Evolutionary conservation across 2,329 filamentous ascomycete genomes (phyloP).

Genomic region (Fusarium chuoi): DNA sequence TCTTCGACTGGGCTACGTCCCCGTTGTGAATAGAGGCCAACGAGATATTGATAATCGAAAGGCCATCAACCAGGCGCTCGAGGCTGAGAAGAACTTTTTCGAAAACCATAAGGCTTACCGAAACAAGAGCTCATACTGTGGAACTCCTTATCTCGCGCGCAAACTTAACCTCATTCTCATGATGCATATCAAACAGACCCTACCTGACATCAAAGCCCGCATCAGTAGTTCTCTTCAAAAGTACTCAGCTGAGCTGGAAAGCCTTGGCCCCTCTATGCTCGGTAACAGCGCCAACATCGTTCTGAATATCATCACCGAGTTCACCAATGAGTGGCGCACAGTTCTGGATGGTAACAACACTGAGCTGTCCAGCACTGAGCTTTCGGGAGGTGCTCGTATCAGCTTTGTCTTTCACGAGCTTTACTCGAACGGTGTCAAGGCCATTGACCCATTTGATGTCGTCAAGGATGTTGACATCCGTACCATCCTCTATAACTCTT

Average conservation of each 20-base stretch:
- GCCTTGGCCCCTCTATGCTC: conserved; percentile 91
- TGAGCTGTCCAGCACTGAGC: conserved; percentile 91
- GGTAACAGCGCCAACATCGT: conserved; percentile 97
- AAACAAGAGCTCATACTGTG: conserved; percentile 98
- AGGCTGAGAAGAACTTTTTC: conserved; percentile 96
- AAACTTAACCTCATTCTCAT: conserved; percentile 99
- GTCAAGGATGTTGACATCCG: conserved; percentile 98
- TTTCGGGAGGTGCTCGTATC: conserved; percentile 97
- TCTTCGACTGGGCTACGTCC: conserved; percentile 91
- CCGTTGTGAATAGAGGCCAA: conserved; percentile 97
- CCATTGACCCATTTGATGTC: conserved; percentile 95
- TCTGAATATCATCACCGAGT: conserved; percentile 98
- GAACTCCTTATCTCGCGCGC: conserved; percentile 93
- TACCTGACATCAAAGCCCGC: conserved; percentile 97
- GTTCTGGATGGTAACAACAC: conserved; percentile 97
- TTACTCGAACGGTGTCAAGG: conserved; percentile 97
- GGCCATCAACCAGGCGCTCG: conserved; percentile 87
- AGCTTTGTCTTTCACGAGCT: conserved; percentile 99
- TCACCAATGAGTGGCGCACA: conserved; percentile 96
- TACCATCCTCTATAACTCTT: conserved; percentile 97
- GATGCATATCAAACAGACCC: conserved; percentile 99
- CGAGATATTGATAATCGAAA: conserved; percentile 99
- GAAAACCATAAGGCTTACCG: conserved; percentile 98
- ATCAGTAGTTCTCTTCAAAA: conserved; percentile 95
- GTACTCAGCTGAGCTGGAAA: conserved; percentile 82